Evolutionary conservation across 176 grass and related monocot genomes (phyloP), one percentile per base, ranked within the genome.

Genomic region (Carex scoparia): DNA sequence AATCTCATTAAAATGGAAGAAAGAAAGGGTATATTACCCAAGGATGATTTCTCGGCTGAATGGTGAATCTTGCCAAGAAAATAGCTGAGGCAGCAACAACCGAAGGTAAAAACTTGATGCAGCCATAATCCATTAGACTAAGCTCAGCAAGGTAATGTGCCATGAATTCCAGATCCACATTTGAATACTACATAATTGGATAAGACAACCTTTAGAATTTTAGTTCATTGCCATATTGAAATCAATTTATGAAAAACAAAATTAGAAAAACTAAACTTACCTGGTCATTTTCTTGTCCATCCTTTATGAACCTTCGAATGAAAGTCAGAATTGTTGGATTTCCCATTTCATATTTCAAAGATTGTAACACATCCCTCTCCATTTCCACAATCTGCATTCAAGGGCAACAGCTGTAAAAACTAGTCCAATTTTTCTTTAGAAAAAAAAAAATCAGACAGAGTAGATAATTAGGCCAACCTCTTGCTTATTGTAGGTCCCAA

Each of bases 301-400:
- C 59, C 59, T 86, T 88, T 10, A 78, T 83, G 55, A 98, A 98
- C 38, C 87, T 86, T 91, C 89, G 90, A 59, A 98, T 55, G 80
- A 98, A 98, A 14, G 87, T 94, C 84, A 90, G 90, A 35, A 85
- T 89, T 55, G 96, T 98, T 6, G 96, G 96, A 86, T 70, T 94
- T 55, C 96, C 96, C 63, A 98, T 74, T 85, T 98, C 96, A 44
- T 92, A 98, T 59, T 98, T 74, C 18, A 98, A 86, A 15, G 94
- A 89, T 37, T 84, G 89, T 55, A 98, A 89, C 46, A 98, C 84
- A 66, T 98, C 88, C 12, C 84, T 88, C 85, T 98, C 96, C 96
- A 98, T 98, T 79, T 91, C 86, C 44, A 98, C 65, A 10, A 98
- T 79, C 89, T 90, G 76, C 40, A 81, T 67, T 23, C 32, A 56